Evolutionary conservation across 352 stramenopile genomes (phyloP).

Genomic region (Pythium rhizo-oryzae): DNA sequence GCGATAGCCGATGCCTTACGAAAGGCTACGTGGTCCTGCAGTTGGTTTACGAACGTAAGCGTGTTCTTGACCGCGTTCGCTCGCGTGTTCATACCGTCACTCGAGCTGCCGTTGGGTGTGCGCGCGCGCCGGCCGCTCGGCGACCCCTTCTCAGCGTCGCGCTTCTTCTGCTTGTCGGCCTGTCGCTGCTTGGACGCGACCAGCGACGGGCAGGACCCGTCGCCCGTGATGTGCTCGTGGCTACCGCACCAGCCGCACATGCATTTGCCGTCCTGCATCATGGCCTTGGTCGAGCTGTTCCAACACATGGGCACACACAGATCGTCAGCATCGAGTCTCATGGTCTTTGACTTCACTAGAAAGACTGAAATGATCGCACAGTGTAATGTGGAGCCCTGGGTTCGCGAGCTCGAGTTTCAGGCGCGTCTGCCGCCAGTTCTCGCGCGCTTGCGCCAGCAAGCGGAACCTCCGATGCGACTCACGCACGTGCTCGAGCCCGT

Average conservation of each 20-base stretch:
- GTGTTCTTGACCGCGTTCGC: conserved; percentile 53
- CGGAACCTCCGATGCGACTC: conserved; percentile 59
- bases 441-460: conserved; percentile 60
- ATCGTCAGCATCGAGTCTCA: neutral
- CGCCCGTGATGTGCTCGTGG: conserved; percentile 70
- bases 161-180: conserved; percentile 53
- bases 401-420: conserved; percentile 75
- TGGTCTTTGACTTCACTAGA: no score
- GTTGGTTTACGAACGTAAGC: conserved; percentile 40
- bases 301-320: neutral
- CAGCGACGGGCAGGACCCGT: conserved; percentile 44
- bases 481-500: conserved; percentile 67
- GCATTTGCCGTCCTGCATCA: conserved; percentile 87
- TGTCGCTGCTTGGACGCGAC: conserved; percentile 62
- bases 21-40: conserved; percentile 20
- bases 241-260: conserved; percentile 83
- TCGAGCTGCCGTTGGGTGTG: conserved; percentile 1
- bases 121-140: conserved; percentile 14
- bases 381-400: conserved; percentile 63
- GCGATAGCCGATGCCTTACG: conserved; percentile 24
- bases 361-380: no score
- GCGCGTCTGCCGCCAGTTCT: conserved; percentile 78
- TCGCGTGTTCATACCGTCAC: conserved; percentile 38
- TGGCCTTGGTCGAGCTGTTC: conserved; percentile 62
- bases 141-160: conserved; percentile 19